Base-by-base conservation (phyloP, 768 basidiomycete species). In the Mycena latifolia region DNA sequence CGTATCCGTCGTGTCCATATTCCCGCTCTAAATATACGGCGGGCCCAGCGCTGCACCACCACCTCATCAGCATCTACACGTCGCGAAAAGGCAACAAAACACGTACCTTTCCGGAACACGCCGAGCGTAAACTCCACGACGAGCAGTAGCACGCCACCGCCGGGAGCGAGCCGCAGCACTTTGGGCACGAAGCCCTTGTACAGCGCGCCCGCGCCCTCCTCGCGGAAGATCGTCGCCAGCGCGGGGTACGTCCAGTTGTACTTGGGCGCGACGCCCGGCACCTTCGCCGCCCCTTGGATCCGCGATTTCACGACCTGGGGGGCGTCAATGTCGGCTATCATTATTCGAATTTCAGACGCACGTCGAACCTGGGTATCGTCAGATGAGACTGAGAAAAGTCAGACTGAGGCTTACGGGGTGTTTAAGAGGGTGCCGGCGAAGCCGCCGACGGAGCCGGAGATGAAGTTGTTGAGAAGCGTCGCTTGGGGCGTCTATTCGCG, bases 181-280 rank as follows among this genome's bases (percentile, higher is more conserved):
- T 99, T 99, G 29, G 97, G 97, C 18, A 93, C 84, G 78, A 98
- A 99, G 35, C 97, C 96, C 76, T 96, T 96, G 85, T 97, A 98
- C 39, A 98, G 82, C 5, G 96, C 95, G 5, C 80, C 87, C 2
- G 90, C 75, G 28, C 96, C 96, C 77, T 98, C 96, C 81, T 96
- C 95, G 27, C 92, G 88, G 67, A 91, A 87, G 69, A 96, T 94
- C 7, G 89, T 91, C 22, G 86, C 79, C 12, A 96, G 82, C 65
- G 94, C 92, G 18, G 96, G 96, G 81, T 96, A 96, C 58, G 96
- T 91, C 96, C 96, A 98, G 79, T 92, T 93, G 80, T 96, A 96
- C 74, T 95, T 96, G 22, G 92, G 92, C 1, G 78, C 78, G n/a
- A 89, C 88, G 18, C 94, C 94, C 0, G 92, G 86, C 29, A 83